Evolutionary conservation across 768 basidiomycete species (phyloP).

Genomic region (Clitopilus passeckerianus): DNA sequence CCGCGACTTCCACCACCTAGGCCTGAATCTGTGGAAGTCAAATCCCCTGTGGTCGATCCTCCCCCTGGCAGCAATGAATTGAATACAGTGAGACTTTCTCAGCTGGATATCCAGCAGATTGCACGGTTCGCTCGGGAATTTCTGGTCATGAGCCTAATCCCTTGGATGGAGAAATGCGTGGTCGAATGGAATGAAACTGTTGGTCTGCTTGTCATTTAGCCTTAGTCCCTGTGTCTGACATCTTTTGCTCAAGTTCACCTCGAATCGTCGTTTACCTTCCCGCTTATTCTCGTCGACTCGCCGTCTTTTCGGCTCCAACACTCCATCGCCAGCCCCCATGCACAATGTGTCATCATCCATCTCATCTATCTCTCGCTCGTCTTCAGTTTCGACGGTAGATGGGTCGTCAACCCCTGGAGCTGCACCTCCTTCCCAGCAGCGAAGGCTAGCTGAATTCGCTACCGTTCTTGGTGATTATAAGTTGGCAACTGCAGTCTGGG

Average conservation of each 20-base stretch:
- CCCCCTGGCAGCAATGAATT: slow-evolving; percentile 17
- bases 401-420: slow-evolving; percentile 9
- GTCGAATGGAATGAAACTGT: slow-evolving; percentile 92
- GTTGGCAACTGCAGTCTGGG: slow-evolving; percentile 81
- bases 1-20: slow-evolving; percentile 53
- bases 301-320: slow-evolving; percentile 69
- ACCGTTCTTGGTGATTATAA: slow-evolving; percentile 90
- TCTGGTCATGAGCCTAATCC: slow-evolving; percentile 81
- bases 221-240: slow-evolving; percentile 3
- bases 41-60: not conserved
- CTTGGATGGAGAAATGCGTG: slow-evolving; percentile 96
- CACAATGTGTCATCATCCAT: slow-evolving; percentile 35
- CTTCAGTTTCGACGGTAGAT: slow-evolving; percentile 26
- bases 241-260: slow-evolving; percentile 48
- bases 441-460: slow-evolving; percentile 93
- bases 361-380: slow-evolving; percentile 31
- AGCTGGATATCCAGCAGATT: slow-evolving; percentile 70
- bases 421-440: slow-evolving; percentile 59
- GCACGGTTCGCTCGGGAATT: slow-evolving; percentile 84
- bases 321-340: slow-evolving; percentile 39
- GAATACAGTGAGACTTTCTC: slow-evolving; percentile 51
- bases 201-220: slow-evolving; percentile 11
- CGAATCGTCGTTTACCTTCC: slow-evolving; percentile 74
- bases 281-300: slow-evolving; percentile 85
- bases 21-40: slow-evolving; percentile 3